Evolutionary conservation across 2,329 filamentous ascomycete species (phyloP), one percentile per base, ranked within the genome.

Genomic region (Sporothrix luriei): DNA sequence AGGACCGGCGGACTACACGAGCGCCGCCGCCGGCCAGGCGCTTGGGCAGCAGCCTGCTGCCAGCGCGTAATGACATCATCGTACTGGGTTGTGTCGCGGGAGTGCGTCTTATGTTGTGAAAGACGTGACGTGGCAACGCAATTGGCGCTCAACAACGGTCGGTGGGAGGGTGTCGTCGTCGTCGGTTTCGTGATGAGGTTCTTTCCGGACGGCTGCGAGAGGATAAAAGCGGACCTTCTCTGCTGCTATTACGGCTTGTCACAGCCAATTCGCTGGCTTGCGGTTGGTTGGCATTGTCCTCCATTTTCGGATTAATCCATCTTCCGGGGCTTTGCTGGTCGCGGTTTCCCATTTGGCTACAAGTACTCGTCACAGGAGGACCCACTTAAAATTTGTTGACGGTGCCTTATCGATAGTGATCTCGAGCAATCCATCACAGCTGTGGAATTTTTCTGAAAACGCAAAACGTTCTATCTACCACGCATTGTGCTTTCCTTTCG

Each of bases 11-110:
- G 67, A 79, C 66, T 11, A 49, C 19, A 10, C 38, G 21, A 61
- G n/a, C n/a, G n/a, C 6, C 51, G 24, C 48, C 55, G 26, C 57
- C 49, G 24, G 54, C 78, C 69, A 80, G 76, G 73, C 82, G 81
- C 75, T 81, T 74, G 70, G 78, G 79, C 75, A 82, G 82, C 75
- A 82, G 77, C 69, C 69, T 80, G 77, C 69, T 68, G 48, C 82
- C 78, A 69, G 76, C 77, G 74, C 81, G 79, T 71, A 80, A 71
- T 72, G 81, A 81, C 74, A 83, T 77, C 78, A 85, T 87, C 68
- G 84, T 51, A 49, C 11, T 49, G 5, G 16, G 33, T 29, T 48
- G 21, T 26, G 14, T 16, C 21, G 61, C 49, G 24, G 26, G 19
- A 16, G n/a, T 16, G 40, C 11, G 40, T 29, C 43, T 29, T n/a